phyloP scores from a whole-genome alignment of 2,329 filamentous ascomycete species.

The Fusarium dlaminii region DNA sequence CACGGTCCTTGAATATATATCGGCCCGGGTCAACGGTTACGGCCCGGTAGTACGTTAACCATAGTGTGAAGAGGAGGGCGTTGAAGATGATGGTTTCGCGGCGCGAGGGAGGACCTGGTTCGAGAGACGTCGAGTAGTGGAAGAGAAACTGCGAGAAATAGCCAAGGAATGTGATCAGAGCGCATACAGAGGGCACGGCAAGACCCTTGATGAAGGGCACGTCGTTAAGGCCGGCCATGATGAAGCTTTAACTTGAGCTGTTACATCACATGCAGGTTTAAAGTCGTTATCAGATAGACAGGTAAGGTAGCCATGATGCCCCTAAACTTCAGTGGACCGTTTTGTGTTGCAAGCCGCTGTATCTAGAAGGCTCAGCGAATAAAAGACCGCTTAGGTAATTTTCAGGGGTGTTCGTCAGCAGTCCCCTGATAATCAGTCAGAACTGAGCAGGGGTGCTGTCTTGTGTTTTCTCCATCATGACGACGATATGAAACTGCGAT shows the following conservation, averaged over 20 bases:
- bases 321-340: conserved; percentile 7
- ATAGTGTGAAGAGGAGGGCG: conserved; percentile 68
- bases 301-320: background rate
- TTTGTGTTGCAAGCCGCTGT: conserved; percentile 3
- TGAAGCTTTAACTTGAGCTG: background rate
- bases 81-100: conserved; percentile 73
- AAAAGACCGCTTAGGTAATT: conserved; percentile 29
- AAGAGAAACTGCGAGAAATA: conserved; percentile 80
- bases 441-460: conserved; percentile 19
- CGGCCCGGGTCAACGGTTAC: conserved; percentile 67
- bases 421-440: conserved; percentile 25
- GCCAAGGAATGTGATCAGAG: conserved; percentile 74
- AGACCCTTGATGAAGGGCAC: conserved; percentile 61
- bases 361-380: background rate
- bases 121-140: conserved; percentile 59
- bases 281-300: conserved; percentile 4
- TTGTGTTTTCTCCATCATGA: conserved; percentile 27
- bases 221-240: conserved; percentile 55
- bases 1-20: conserved; percentile 56
- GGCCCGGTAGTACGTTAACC: conserved; percentile 74
- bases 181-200: conserved; percentile 74
- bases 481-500: background rate
- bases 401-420: conserved; percentile 33
- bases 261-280: conserved; percentile 20
- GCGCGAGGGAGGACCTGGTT: conserved; percentile 67